Evolutionary conservation across 768 basidiomycete species (phyloP).

Genomic region (Chiua virens): DNA sequence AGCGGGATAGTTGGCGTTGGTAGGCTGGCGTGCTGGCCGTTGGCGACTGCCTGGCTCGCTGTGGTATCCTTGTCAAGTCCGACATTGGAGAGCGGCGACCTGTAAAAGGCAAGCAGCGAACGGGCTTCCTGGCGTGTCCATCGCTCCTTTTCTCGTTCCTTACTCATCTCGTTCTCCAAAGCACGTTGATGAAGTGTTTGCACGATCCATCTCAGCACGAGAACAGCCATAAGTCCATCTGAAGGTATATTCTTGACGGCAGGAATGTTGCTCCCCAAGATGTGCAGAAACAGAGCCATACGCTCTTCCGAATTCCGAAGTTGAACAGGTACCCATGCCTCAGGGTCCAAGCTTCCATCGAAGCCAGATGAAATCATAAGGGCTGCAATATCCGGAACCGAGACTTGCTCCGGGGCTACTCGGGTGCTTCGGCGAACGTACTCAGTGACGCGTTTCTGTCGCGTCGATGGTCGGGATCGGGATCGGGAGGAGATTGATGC

Average conservation of each 20-base stretch:
- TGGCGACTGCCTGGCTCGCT: slow-evolving; percentile 16
- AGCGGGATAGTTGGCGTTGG: slow-evolving; percentile 31
- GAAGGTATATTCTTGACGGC: slow-evolving; percentile 47
- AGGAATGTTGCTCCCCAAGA: slow-evolving; percentile 53
- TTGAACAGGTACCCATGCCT: slow-evolving; percentile 44
- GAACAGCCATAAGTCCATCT: slow-evolving; percentile 47
- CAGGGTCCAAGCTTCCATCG: slow-evolving; percentile 15
- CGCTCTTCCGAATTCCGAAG: slow-evolving; percentile 51
- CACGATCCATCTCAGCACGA: slow-evolving; percentile 66
- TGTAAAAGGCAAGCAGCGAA: slow-evolving; percentile 57
- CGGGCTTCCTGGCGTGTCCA: slow-evolving; percentile 68
- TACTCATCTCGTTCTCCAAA: slow-evolving; percentile 45
- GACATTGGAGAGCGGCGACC: slow-evolving; percentile 1
- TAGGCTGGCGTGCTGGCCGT: slow-evolving; percentile 13
- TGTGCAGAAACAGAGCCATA: slow-evolving; percentile 53
- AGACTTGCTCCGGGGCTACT: slow-evolving; percentile 57
- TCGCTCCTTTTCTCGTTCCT: slow-evolving; percentile 62
- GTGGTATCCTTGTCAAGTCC: not conserved
- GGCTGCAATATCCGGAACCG: slow-evolving; percentile 47
- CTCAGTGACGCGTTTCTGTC: slow-evolving; percentile 42
- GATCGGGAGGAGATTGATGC: slow-evolving; percentile 38
- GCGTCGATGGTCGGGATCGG: slow-evolving; percentile 15
- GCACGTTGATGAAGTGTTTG: slow-evolving; percentile 50
- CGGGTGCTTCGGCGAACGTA: slow-evolving; percentile 71
- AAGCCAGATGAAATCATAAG: slow-evolving; percentile 44